Evolutionary conservation across 2,329 filamentous ascomycete species (phyloP).

Genomic region (Aspergillus sp.): DNA sequence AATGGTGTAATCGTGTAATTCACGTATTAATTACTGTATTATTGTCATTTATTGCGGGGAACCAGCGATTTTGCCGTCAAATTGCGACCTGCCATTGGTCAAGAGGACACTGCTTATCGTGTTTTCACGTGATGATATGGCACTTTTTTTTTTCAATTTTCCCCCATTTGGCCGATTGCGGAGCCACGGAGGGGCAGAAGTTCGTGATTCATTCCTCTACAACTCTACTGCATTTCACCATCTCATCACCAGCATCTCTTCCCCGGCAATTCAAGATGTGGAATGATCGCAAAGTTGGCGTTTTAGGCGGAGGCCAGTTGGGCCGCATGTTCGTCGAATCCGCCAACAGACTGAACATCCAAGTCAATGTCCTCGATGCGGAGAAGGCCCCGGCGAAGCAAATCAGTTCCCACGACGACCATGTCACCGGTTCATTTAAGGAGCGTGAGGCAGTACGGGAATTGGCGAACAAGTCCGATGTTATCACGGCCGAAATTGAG

Average conservation of each 20-base stretch:
- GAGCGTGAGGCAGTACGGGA: constrained; percentile 74
- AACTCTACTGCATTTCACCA: not conserved
- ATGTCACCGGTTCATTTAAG: constrained; percentile 86
- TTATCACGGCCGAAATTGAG: constrained; percentile 92
- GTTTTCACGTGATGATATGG: constrained; percentile 23
- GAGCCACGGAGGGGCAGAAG: constrained; percentile 18
- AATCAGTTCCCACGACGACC: constrained; percentile 70
- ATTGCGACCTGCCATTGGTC: constrained; percentile 14
- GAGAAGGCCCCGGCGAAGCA: constrained; percentile 80
- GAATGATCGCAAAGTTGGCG: constrained; percentile 48
- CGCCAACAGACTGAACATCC: constrained; percentile 75
- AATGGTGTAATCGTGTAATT: not conserved
- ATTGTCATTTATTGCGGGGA: constrained; percentile 13
- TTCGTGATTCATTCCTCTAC: constrained; percentile 10
- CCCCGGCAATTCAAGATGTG: constrained; percentile 29
- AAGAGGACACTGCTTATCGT: constrained; percentile 21
- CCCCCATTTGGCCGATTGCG: constrained; percentile 10
- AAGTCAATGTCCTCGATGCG: constrained; percentile 76
- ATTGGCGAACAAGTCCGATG: constrained; percentile 73
- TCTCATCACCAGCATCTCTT: constrained; percentile 5
- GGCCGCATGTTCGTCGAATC: constrained; percentile 93
- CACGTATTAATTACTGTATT: constrained; percentile 4
- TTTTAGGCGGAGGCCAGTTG: constrained; percentile 69
- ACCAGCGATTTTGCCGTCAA: constrained; percentile 9
- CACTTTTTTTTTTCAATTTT: constrained; percentile 16